Base-by-base conservation (phyloP, 331 rosid species). In the Stylosanthes scabra region DNA sequence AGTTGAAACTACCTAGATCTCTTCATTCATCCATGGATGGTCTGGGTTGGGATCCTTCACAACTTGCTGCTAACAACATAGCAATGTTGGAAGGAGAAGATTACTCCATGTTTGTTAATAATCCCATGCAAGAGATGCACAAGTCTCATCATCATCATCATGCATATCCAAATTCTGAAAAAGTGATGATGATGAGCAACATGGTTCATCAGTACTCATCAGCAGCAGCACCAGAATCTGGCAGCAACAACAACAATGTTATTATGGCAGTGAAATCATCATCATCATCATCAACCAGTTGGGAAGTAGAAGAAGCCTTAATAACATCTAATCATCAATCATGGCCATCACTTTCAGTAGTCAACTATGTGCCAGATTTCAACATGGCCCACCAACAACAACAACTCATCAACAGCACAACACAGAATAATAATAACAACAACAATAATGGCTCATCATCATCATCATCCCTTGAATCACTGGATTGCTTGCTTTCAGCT, bases 401-500 rank as follows among this genome's bases (percentile, higher is more conserved):
- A 31, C 57, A 31, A 9, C n/a, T 68, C n/a, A 74, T 54, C 64
- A 76, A 52, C 15, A 68, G 47, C 62, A 29, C 37, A 31, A 31
- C 37, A 31, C 37, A 31, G n/a, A n/a, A n/a, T n/a, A n/a, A n/a
- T n/a, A n/a, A n/a, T n/a, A n/a, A n/a, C n/a, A n/a, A n/a, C n/a
- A n/a, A n/a, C n/a, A n/a, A n/a, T n/a, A n/a, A n/a, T n/a, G n/a
- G n/a, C n/a, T n/a, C n/a, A n/a, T n/a, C n/a, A 31, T 31, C 37
- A 31, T 31, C 37, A 31, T 31, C 37, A 31, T 31, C 97, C 52
- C 75, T 81, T 29, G 95, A 88, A 83, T 87, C 97, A 46, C 84
- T 91, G 25, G 99, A 91, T 71, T 94, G 97, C 80, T 82, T 90
- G 69, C 70, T 94, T 71, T 94, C 96, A 7, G 88, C 82, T 27